Conservation (phyloP, 176 grass and related monocot species). For the Triticum timopheevii region DNA sequence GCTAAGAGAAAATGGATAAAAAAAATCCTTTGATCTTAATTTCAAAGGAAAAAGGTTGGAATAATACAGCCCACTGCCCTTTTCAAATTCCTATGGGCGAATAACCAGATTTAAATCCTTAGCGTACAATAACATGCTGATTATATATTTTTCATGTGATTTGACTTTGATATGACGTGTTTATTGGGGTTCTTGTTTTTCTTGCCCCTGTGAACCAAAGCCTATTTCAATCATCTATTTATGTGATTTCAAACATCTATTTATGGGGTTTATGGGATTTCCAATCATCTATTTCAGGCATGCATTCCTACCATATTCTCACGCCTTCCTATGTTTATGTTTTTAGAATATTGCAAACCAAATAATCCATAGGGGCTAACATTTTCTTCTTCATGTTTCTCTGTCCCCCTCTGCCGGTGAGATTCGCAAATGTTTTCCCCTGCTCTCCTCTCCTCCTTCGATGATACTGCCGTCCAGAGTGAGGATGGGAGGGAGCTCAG, state of each 20-base stretch:
- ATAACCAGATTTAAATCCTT: not conserved
- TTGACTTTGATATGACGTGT: not conserved
- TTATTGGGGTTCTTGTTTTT: not conserved
- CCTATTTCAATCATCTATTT: no score
- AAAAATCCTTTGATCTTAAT: not conserved
- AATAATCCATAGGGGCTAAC: no score
- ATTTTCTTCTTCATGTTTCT: no score
- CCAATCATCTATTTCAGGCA: not conserved
- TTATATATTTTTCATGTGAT: not conserved
- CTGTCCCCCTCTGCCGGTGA: no score
- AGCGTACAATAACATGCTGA: not conserved
- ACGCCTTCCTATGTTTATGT: not conserved
- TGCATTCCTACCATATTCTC: not conserved
- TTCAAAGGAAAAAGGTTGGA: not conserved
- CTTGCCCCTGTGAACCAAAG: not conserved
- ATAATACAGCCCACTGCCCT: not conserved
- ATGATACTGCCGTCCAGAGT: no score
- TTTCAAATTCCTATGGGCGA: not conserved
- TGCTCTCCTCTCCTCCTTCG: no score
- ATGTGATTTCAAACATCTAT: no score
- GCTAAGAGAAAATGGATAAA: not conserved
- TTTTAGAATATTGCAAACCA: no score
- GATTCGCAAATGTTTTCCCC: no score
- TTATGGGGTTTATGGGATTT: not conserved
- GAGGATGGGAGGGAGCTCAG: no score